Conservation (phyloP, 108 stramenopile genomes). For the Cyclotella cryptica region DNA sequence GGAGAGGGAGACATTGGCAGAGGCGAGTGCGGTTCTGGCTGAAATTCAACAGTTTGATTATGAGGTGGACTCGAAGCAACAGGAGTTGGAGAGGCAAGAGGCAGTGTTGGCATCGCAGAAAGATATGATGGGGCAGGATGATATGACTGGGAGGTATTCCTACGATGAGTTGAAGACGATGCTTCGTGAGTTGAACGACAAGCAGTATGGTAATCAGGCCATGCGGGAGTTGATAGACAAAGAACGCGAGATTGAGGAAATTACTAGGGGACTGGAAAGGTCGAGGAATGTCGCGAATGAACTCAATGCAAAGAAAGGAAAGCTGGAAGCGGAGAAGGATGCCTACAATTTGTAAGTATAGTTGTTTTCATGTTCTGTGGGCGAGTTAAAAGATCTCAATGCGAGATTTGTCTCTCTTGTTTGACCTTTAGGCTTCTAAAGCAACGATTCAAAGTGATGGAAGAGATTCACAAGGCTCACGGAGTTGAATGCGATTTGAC, state of each 20-base stretch:
- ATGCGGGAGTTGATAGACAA: conserved; percentile 30
- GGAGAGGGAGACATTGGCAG: conserved; percentile 46
- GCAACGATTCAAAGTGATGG: conserved; percentile 73
- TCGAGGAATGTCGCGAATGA: conserved; percentile 50
- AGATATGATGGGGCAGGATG: conserved; percentile 65
- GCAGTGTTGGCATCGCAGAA: conserved; percentile 53
- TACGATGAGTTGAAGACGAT: conserved; percentile 64
- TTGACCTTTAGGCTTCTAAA: conserved; percentile 34
- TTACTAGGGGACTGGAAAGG: conserved; percentile 50
- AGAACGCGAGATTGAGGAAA: conserved; percentile 37
- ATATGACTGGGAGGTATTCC: conserved; percentile 62
- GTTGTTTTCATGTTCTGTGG: not conserved
- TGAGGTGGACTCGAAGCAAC: conserved; percentile 42
- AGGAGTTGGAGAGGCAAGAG: conserved; percentile 38
- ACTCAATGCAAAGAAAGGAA: conserved; percentile 56
- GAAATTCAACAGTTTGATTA: conserved; percentile 53
- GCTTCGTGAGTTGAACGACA: conserved; percentile 66
- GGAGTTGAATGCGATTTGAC: conserved; percentile 58
- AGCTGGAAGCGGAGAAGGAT: conserved; percentile 67
- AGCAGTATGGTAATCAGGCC: conserved; percentile 46
- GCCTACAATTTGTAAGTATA: conserved; percentile 40
- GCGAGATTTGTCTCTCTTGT: not conserved
- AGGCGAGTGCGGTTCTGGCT: conserved; percentile 21
- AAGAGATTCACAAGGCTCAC: conserved; percentile 61
- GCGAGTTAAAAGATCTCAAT: not conserved